Base-by-base conservation (phyloP, 495 filamentous ascomycete genomes). In the Halenospora varia region DNA sequence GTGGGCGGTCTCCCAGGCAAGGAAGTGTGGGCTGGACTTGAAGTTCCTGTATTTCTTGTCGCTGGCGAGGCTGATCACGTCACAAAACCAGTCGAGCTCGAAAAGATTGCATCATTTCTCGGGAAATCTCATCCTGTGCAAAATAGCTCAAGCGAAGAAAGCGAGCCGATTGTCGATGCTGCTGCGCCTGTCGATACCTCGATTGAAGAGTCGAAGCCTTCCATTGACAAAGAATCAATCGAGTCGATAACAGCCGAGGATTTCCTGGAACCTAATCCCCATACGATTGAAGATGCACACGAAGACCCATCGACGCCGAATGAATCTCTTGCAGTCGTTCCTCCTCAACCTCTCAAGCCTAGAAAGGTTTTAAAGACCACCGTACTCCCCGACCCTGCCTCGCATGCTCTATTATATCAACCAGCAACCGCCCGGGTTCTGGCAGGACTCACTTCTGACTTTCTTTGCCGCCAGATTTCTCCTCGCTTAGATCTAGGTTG, bases 321-420 rank as follows among this genome's bases (percentile, higher is more conserved):
- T 24, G 68, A 70, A 13, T 57, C 56, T 2, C 55, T 66, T 3
- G 59, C 66, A 26, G 54, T 61, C 3, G 67, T 80, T 19, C 77
- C 78, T 10, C 60, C 70, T 3, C 72, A 77, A 45, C 70, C 73
- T 2, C 51, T 60, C 0, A 68, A 66, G 45, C 78, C 76, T 0
- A 51, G 62, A n/a, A 76, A 82, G 54, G 65, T 86, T 19, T 78
- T 96, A 23, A 85, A 88, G 60, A 86, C 80, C 10, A 81, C 77
- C 15, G 82, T 94, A 42, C 74, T 97, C 20, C 91, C 90, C 2
- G 70, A 79, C 2, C 89, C 90, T 3, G 92, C 91, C 11, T 85
- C 86, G 2, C 93, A 97, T 72, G 89, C 86, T 45, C 76, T 97
- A 25, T 78, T 96, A 26, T 97, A 95, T 70, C 84, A 87, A 59